Evolutionary conservation across 345 rosid genomes (phyloP), one percentile per base, ranked within the genome.

Genomic region (Nasturtium officinale): DNA sequence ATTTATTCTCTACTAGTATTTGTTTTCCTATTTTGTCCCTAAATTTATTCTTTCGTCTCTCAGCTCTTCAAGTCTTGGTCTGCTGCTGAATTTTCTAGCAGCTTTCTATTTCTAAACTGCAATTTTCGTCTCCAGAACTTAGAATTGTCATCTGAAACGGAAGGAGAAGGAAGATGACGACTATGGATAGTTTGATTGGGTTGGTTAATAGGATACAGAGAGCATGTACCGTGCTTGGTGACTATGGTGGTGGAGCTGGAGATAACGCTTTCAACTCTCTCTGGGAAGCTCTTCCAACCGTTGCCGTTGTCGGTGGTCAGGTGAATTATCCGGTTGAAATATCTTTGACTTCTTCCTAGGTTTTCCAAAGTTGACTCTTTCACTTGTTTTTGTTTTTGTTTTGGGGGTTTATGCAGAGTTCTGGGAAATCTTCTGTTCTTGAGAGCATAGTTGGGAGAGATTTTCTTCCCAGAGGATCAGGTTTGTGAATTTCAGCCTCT

Each of bases 391-490:
- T 62, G 32, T 9, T 54, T 28, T 13, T n/a, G n/a, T n/a, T n/a
- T n/a, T n/a, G n/a, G 15, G 4, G n/a, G 12, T 28, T 46, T 51
- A 17, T 65, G 61, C 83, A 91, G 98, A 94, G 98, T 72, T 94
- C 98, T 9, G 98, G 97, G 37, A 94, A 94, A 78, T 94, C 98
- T 58, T 94, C 98, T 0, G 98, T 94, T n/a, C 86, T 94, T 48
- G 98, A 94, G 84, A 94, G 98, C 73, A 84, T 94, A 12, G 98
- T 94, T 10, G 98, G 97, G 26, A 83, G 96, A 54, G 98, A 94
- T 74, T 94, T 94, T 64, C 97, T 94, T 65, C 98, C 98, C 15
- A 82, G 98, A 85, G 98, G 98, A 86, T 94, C 98, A 3, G 98
- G 98, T 89, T 69, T 33, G 83, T 68, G 18, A 17, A 65, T 7